Conservation (phyloP, 2,329 filamentous ascomycete genomes). For the Cordyceps pruinosa region DNA sequence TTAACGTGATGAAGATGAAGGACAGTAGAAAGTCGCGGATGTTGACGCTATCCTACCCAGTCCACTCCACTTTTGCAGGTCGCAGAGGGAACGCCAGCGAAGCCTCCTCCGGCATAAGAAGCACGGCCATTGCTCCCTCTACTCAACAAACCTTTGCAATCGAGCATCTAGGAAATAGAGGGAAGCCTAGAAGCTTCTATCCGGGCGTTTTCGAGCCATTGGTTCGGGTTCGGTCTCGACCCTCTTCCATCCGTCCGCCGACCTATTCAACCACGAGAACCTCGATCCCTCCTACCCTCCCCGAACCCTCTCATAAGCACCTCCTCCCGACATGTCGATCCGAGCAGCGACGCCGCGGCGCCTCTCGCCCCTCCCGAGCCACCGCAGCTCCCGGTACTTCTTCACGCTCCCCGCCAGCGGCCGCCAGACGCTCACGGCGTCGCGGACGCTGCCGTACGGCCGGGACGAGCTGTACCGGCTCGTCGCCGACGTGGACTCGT, state of each 20-base stretch:
- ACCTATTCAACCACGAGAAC: background rate
- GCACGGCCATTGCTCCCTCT: too few species aligned
- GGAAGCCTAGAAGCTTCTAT: background rate
- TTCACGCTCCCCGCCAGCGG: conserved; percentile 25
- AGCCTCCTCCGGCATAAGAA: too few species aligned
- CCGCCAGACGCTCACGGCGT: conserved; percentile 62
- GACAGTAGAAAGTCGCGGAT: too few species aligned
- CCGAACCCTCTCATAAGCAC: background rate
- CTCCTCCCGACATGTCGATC: background rate
- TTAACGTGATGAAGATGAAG: too few species aligned
- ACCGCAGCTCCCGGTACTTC: conserved; percentile 33
- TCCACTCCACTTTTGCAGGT: too few species aligned
- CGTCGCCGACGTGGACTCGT: conserved; percentile 82
- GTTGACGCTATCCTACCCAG: too few species aligned
- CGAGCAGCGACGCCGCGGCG: background rate
- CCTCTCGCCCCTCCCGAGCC: background rate
- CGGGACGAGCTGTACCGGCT: conserved; percentile 67
- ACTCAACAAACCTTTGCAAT: background rate
- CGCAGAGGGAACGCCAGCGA: too few species aligned
- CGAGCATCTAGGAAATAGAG: background rate
- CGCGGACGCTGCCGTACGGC: conserved; percentile 70
- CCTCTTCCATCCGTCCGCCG: background rate
- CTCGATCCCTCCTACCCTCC: background rate
- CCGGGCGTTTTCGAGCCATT: too few species aligned
- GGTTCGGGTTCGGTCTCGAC: too few species aligned